Base-by-base conservation (phyloP, 179 eudicot species). In the Patellifolia procumbens region DNA sequence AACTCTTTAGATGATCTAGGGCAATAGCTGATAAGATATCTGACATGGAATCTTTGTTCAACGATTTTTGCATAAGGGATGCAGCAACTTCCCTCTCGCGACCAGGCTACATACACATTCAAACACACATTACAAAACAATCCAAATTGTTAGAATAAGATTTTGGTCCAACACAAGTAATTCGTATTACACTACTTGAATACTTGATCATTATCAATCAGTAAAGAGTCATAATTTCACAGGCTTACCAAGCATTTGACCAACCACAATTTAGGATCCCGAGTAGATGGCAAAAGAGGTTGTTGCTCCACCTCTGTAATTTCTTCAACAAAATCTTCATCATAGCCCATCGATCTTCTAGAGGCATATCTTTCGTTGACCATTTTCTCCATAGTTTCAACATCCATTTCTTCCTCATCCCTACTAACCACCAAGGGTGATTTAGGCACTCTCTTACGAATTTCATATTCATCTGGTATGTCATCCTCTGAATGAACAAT, bases 231-330 rank as follows among this genome's bases (percentile, higher is more conserved):
- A 29, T 16, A 34, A 55, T 39, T 55, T 65, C n/a, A 59, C 24
- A 35, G 24, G 16, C 89, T 68, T 92, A 94, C 98, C 91, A 89
- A 87, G 79, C 97, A 92, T 86, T 92, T 95, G 28, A 92, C 97
- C 97, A 92, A 83, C 97, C 96, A 92, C 6, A 92, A 81, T 81
- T 95, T 95, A 8, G 97, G 91, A 80, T 92, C 99, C 74, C 87
- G 81, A 11, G 91, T 89, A 29, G 91, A 90, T 31, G 97, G 99
- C 76, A 92, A 78, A 66, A 89, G 86, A 76, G 92, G 86, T 81
- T 91, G 94, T 64, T 92, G 95, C 59, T 91, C 97, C 12, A 91
- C 90, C 51, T 85, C 97, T 17, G 91, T 86, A 24, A 88, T 75
- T 78, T 94, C 97, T 48, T 92, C 90, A 29, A 84, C 88, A 79